Base-by-base conservation (phyloP, 2,329 filamentous ascomycete genomes). In the Sordariomycetes sp. region DNA sequence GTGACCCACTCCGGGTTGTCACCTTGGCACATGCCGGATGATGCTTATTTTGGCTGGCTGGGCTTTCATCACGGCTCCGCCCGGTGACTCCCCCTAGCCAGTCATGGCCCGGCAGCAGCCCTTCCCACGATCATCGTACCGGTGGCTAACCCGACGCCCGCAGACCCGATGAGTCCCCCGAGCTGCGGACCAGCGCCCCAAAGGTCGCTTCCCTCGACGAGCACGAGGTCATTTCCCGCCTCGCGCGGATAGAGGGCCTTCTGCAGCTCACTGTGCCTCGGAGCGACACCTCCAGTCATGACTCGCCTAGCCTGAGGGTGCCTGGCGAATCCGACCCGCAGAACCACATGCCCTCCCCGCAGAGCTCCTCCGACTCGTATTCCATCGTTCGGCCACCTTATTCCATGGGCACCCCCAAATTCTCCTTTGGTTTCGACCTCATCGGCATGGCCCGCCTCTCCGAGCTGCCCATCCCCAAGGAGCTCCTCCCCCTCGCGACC, bases 401-500 rank as follows among this genome's bases (percentile, higher is more conserved):
- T 7, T n/a, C 16, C 18, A 16, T 46, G 16, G 40, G 40, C 37
- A n/a, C 56, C 20, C 35, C 34, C 11, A 37, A 51, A 5, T 55
- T 58, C 37, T 53, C 50, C 24, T 52, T 61, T 11, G 60, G 60
- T 18, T 59, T 59, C 52, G 52, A 62, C 28, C 40, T 58, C 18
- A 52, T 50, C 43, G 59, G 60, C n/a, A 48, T 61, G 20, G 55
- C 60, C 24, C 57, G 54, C 14, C 58, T 61, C 11, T 50, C 58
- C 20, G 51, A 55, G 25, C 56, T 55, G 8, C 40, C 53, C 6
- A 32, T 40, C 8, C 59, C 53, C 18, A 28, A 50, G 8, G 58
- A 53, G 14, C 55, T 61, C 20, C 10, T 18, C n/a, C 59, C 60
- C 8, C 54, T 61, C 22, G 34, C 25, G 34, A 35, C 11, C n/a